phyloP scores from a whole-genome alignment of 257 asterid species.

The Gentiana dahurica region DNA sequence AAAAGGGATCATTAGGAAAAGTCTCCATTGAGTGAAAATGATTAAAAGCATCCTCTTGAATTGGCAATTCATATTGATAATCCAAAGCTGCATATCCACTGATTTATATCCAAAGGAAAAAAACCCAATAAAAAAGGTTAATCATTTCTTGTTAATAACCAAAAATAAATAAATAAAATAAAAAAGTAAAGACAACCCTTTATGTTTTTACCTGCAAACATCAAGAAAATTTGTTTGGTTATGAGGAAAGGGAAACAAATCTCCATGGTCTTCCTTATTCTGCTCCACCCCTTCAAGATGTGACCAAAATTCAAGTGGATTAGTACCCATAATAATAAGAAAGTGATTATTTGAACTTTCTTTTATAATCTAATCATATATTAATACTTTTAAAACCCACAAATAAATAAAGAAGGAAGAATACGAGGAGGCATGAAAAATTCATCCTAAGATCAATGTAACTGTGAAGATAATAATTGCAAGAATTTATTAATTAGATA shows the following conservation, averaged over 20 bases:
- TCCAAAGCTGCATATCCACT: slow-evolving; percentile 19
- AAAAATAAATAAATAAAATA: too few species aligned
- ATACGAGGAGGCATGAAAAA: slow-evolving; percentile 7
- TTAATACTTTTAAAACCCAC: background rate
- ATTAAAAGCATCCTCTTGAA: slow-evolving; percentile 20
- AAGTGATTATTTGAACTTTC: background rate
- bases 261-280: slow-evolving; percentile 28
- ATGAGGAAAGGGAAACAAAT: slow-evolving; percentile 20
- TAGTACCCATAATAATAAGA: slow-evolving; percentile 18
- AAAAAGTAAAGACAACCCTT: background rate
- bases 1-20: slow-evolving; percentile 18
- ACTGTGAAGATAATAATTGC: too few species aligned
- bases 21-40: slow-evolving; percentile 9
- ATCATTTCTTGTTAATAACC: background rate
- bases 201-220: slow-evolving; percentile 28
- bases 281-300: slow-evolving; percentile 16
- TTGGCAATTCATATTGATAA: slow-evolving; percentile 9
- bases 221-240: slow-evolving; percentile 23
- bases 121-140: background rate
- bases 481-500: too few species aligned
- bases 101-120: background rate
- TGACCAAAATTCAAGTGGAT: slow-evolving; percentile 28
- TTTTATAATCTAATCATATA: background rate
- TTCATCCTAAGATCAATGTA: background rate
- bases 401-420: background rate